Percentiles rank a stretch among this genome's conserved stretches.
Evolutionary conservation across 495 filamentous ascomycete genomes (phyloP).

Genomic region (Xylaria bambusicola): DNA sequence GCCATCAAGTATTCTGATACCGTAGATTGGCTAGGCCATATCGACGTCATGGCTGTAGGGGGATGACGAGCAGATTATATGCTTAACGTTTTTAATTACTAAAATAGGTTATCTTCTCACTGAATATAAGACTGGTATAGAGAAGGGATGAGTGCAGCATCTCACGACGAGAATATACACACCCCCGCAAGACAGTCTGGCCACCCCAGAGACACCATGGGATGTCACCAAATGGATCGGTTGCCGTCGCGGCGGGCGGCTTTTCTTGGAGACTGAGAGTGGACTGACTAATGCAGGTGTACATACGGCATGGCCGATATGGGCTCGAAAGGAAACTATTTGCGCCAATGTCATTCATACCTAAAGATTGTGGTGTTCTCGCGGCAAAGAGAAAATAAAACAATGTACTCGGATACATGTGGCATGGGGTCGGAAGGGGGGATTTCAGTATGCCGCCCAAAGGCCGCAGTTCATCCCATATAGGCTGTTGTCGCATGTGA

Average conservation of each 20-base stretch:
- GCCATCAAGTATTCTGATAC: neutral
- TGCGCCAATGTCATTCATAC: neutral
- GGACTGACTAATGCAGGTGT: neutral
- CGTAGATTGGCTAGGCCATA: neutral
- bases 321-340: neutral
- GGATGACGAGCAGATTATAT: conserved; percentile 1
- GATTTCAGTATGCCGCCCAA: neutral
- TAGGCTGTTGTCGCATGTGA: neutral
- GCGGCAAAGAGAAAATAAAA: neutral
- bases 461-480: conserved; percentile 2
- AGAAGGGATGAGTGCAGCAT: no score
- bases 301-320: neutral
- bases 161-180: no score
- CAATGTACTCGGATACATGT: neutral
- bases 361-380: neutral
- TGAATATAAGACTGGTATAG: no score
- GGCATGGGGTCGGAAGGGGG: neutral
- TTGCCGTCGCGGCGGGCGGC: neutral
- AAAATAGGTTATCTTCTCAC: no score
- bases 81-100: no score
- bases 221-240: neutral
- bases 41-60: neutral
- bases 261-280: neutral
- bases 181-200: neutral
- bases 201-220: neutral